phyloP scores from a whole-genome alignment of 2,329 filamentous ascomycete species.

The Sporothrix luriei region DNA sequence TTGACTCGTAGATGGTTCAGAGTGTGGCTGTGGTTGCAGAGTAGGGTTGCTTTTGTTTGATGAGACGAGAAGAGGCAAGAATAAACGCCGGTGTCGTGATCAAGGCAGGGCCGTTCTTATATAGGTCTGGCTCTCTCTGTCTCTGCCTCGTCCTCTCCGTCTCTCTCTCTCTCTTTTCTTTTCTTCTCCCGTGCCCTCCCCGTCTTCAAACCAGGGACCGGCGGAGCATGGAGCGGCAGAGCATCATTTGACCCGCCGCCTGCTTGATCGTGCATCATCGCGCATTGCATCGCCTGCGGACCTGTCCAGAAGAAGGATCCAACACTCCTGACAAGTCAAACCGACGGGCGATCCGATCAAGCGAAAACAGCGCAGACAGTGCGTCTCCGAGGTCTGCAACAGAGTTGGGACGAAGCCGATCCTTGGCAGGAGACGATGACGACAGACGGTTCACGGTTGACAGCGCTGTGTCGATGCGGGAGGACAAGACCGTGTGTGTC shows the following conservation, averaged over 20 bases:
- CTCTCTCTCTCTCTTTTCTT: not conserved
- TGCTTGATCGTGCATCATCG: not conserved
- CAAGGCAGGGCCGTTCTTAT: not conserved
- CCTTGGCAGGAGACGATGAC: conserved; percentile 25
- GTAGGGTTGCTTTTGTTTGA: not conserved
- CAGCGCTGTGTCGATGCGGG: not conserved
- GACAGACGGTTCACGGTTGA: not conserved
- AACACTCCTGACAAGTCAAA: conserved; percentile 8
- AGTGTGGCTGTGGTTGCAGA: not conserved
- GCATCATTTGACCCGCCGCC: not conserved
- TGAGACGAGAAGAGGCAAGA: conserved; percentile 34
- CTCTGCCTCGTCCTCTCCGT: not conserved
- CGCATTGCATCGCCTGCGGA: not conserved
- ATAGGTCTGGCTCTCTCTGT: not conserved
- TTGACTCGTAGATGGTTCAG: not conserved
- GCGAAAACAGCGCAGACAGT: conserved; percentile 30
- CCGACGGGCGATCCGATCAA: conserved; percentile 26
- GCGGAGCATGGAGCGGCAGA: conserved; percentile 10
- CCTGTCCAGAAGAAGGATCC: not conserved
- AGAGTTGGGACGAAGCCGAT: conserved; percentile 34
- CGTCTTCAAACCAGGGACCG: not conserved
- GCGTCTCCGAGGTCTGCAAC: conserved; percentile 32
- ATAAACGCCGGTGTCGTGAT: conserved; percentile 8
- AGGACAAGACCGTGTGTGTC: not conserved
- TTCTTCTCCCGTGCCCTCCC: not conserved